Conservation (phyloP, 352 stramenopile genomes). For the Globisporangium canariense region DNA sequence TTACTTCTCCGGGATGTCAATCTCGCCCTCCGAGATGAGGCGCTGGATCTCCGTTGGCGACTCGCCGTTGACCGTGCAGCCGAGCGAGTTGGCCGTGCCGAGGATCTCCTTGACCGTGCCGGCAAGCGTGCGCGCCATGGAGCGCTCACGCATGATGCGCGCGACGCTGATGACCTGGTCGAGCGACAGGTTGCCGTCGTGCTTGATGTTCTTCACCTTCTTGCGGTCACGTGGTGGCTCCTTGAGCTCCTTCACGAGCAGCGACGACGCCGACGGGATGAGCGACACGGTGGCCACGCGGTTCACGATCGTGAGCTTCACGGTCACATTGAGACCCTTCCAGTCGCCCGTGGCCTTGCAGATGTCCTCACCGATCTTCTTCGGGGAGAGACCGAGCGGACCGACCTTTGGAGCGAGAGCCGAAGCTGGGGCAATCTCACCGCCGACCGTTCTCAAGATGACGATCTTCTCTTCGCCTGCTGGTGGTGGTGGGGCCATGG, state of each 20-base stretch:
- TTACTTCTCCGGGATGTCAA: constrained; percentile 98
- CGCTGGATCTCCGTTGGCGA: constrained; percentile 95
- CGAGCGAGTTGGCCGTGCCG: constrained; percentile 97
- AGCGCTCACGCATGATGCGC: constrained; percentile 96
- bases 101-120: constrained; percentile 99
- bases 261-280: constrained; percentile 96
- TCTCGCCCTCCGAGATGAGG: constrained; percentile 95
- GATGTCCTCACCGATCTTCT: constrained; percentile 99
- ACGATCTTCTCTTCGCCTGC: constrained; percentile 91
- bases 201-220: constrained; percentile 99
- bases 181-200: constrained; percentile 99
- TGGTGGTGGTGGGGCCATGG: constrained; percentile 85
- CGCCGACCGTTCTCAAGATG: constrained; percentile 98
- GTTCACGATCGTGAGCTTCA: constrained; percentile 99
- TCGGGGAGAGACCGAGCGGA: constrained; percentile 99
- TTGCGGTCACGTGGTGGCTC: constrained; percentile 99
- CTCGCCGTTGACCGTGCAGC: constrained; percentile 99
- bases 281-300: constrained; percentile 96
- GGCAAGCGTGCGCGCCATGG: constrained; percentile 94
- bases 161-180: constrained; percentile 99
- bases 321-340: constrained; percentile 99
- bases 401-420: constrained; percentile 99
- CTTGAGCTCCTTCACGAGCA: constrained; percentile 99
- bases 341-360: constrained; percentile 99
- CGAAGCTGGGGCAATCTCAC: constrained; percentile 98